Conservation (phyloP, 148 eudicot genomes). For the Amaranthus palmeri region DNA sequence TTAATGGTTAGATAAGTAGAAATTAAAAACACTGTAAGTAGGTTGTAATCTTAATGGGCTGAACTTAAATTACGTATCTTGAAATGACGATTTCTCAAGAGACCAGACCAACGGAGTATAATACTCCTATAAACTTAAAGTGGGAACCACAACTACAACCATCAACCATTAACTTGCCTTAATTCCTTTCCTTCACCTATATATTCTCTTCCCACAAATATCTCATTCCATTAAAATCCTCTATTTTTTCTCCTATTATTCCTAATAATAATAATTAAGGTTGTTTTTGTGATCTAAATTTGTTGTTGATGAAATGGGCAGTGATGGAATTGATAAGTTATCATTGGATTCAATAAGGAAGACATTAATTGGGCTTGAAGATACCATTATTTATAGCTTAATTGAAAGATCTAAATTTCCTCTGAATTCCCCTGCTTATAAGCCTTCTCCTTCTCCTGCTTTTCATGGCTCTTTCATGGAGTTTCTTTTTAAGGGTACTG, state of each 20-base stretch:
- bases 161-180: neutral
- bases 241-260: neutral
- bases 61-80: no score
- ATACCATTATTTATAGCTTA: constrained; percentile 62
- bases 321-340: constrained; percentile 24
- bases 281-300: neutral
- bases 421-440: constrained; percentile 42
- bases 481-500: constrained; percentile 45
- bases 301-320: constrained; percentile 23
- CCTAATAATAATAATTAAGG: no score
- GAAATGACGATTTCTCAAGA: no score
- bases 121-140: no score
- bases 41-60: no score
- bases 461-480: constrained; percentile 24
- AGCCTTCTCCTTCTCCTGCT: constrained; percentile 30
- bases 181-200: neutral
- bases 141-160: no score
- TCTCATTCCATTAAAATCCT: neutral
- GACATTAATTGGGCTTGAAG: constrained; percentile 64
- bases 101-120: no score
- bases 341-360: constrained; percentile 47
- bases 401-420: constrained; percentile 66
- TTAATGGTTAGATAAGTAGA: no score
- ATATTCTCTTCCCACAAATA: neutral
- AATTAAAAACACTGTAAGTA: no score